A percentile compares a stretch with the other conserved stretches of the same genome.
Evolutionary conservation across 768 basidiomycete genomes (phyloP).

Genomic region (Tubosaeta brunneosetosa): DNA sequence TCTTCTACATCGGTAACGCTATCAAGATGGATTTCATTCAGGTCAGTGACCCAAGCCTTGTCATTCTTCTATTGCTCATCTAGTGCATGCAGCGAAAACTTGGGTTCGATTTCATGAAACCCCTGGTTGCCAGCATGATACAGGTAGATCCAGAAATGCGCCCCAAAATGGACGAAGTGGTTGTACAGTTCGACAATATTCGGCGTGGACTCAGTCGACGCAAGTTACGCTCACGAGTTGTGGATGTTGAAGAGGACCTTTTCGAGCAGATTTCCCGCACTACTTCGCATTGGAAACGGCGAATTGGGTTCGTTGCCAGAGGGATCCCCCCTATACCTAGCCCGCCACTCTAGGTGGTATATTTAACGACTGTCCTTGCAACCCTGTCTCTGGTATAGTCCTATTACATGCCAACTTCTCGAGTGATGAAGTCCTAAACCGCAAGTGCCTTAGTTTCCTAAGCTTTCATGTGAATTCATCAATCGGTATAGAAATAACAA

Average conservation of each 20-base stretch:
- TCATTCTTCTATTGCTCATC: too few relatives aligned
- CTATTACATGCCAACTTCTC: too few relatives aligned
- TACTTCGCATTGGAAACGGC: slow-evolving; percentile 24
- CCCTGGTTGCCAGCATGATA: slow-evolving; percentile 34
- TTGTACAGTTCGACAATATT: slow-evolving; percentile 15
- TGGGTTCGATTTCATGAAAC: slow-evolving; percentile 30
- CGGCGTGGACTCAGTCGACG: background rate
- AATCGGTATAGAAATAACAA: too few relatives aligned
- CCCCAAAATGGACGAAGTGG: slow-evolving; percentile 36
- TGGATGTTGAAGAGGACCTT: slow-evolving; percentile 6
- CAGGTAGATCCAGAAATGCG: slow-evolving; percentile 32
- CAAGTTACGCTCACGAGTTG: slow-evolving; percentile 28
- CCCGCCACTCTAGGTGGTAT: background rate
- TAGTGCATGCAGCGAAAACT: background rate
- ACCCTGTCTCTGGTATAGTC: too few relatives aligned
- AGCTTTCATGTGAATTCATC: too few relatives aligned
- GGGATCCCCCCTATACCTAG: slow-evolving; percentile 15
- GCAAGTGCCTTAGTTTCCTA: too few relatives aligned
- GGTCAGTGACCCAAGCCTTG: slow-evolving; percentile 12
- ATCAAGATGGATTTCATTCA: slow-evolving; percentile 30
- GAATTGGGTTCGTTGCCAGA: slow-evolving; percentile 9
- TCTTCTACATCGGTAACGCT: slow-evolving; percentile 24
- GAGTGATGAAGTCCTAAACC: too few relatives aligned
- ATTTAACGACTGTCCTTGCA: too few relatives aligned
- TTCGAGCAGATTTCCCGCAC: slow-evolving; percentile 10